These are phyloP conservation scores for Penicillium griseofulvum DNA, from an alignment of 2,329 filamentous ascomycete species.

Conservation along the genomic window DNA sequence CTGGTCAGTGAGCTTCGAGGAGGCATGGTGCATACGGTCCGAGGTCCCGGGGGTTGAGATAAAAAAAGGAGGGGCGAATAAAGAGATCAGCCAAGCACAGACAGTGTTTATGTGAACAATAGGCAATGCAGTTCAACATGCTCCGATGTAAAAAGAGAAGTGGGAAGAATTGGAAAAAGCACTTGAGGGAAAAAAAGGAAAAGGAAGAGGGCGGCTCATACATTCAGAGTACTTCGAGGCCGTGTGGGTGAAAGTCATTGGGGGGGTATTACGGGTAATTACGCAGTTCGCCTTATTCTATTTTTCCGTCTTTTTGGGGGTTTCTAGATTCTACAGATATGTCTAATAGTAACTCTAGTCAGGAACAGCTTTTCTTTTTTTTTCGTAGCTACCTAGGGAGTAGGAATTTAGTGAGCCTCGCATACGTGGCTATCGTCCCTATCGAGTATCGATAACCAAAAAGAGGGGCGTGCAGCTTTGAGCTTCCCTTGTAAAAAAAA, in stretches of 20 bases:
- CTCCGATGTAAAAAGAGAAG: conserved; percentile 5
- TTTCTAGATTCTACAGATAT: neutral
- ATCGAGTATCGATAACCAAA: conserved; percentile 11
- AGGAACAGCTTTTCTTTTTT: neutral
- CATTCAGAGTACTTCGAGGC: conserved; percentile 5
- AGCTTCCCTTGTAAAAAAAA: conserved; percentile 3
- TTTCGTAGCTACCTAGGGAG: too few species aligned
- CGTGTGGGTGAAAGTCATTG: conserved; percentile 9
- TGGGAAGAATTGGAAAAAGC: conserved; percentile 1
- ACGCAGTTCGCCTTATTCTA: conserved; percentile 6
- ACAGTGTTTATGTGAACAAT: conserved; percentile 11
- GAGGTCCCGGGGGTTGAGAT: conserved; percentile 3
- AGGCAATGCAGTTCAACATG: conserved; percentile 9
- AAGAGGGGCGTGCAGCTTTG: conserved; percentile 7
- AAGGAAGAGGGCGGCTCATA: conserved; percentile 13
- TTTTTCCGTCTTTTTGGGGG: neutral
- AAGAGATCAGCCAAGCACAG: conserved; percentile 9
- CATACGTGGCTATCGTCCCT: conserved; percentile 5
- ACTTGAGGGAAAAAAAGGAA: conserved; percentile 6
- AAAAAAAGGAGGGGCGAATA: conserved; percentile 12
- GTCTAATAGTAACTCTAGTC: neutral
- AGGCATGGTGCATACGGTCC: conserved; percentile 68
- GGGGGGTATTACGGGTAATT: conserved; percentile 11
- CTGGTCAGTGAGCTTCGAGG: conserved; percentile 81
- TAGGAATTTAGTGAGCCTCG: neutral